Evolutionary conservation across 176 grass and related monocot genomes (phyloP).

Genomic region (Oryza rufipogon): DNA sequence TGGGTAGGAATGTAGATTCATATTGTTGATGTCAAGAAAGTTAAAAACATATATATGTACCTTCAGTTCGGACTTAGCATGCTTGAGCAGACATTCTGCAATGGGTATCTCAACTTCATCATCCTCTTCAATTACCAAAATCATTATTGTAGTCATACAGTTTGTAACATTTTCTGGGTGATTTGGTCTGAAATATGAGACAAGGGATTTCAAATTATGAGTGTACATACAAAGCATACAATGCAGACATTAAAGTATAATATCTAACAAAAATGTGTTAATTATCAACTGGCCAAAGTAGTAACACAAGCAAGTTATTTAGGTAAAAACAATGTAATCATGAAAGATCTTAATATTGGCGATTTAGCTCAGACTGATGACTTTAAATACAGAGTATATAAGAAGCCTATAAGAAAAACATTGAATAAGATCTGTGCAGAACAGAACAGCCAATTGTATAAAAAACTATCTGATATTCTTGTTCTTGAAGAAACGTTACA

Average conservation of each 20-base stretch:
- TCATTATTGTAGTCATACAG: conserved; percentile 92
- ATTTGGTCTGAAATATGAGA: conserved; percentile 49
- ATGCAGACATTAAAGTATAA: conserved; percentile 12
- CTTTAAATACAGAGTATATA: neutral
- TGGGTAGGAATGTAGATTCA: conserved; percentile 3
- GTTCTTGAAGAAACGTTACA: conserved; percentile 8
- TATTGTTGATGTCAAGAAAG: conserved; percentile 16
- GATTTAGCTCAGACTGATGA: neutral
- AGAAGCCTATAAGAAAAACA: neutral
- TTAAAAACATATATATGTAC: conserved; percentile 39
- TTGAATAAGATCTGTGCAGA: neutral
- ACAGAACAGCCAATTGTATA: neutral
- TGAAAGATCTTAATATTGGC: conserved; percentile 4
- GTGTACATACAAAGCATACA: neutral
- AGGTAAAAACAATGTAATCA: neutral
- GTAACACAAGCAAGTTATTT: neutral
- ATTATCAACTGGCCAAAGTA: conserved; percentile 5
- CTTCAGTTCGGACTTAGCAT: conserved; percentile 64
- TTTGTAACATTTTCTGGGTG: conserved; percentile 63
- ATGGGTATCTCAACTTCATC: conserved; percentile 72
- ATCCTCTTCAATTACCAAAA: conserved; percentile 83
- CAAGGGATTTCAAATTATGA: neutral
- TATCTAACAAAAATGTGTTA: neutral
- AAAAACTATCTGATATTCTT: neutral
- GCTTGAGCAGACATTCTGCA: conserved; percentile 64